Evolutionary conservation across 2,329 filamentous ascomycete genomes (phyloP).

Genomic region (Trichoderma koningii): DNA sequence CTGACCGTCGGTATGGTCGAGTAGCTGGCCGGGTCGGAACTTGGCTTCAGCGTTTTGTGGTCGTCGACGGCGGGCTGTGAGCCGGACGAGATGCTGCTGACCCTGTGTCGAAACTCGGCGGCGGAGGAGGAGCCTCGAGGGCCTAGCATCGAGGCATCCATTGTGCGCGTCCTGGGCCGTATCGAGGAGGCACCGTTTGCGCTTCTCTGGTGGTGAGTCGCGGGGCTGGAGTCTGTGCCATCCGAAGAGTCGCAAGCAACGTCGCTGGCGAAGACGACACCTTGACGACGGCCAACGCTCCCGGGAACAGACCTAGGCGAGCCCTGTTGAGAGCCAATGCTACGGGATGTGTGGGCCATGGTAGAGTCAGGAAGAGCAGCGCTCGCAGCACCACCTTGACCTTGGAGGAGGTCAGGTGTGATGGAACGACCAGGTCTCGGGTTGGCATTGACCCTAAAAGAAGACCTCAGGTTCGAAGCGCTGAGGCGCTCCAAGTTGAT

Average conservation of each 20-base stretch:
- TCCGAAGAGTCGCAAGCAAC: slow-evolving; percentile 55
- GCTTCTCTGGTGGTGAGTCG: slow-evolving; percentile 39
- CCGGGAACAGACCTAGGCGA: slow-evolving; percentile 40
- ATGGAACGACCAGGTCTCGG: slow-evolving; percentile 59
- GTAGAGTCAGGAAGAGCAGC: slow-evolving; percentile 31
- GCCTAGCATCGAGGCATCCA: slow-evolving; percentile 57
- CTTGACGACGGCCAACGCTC: slow-evolving; percentile 54
- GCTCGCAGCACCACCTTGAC: slow-evolving; percentile 35
- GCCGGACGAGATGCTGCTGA: slow-evolving; percentile 67
- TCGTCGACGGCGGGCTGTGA: slow-evolving; percentile 56
- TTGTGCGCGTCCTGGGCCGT: slow-evolving; percentile 59
- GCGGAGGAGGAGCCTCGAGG: slow-evolving; percentile 45
- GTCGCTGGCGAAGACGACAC: slow-evolving; percentile 63
- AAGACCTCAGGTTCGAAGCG: slow-evolving; percentile 41
- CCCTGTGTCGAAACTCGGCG: slow-evolving; percentile 60
- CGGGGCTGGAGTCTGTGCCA: slow-evolving; percentile 36
- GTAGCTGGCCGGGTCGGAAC: slow-evolving; percentile 48
- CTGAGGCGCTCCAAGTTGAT: slow-evolving; percentile 42
- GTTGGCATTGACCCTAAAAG: slow-evolving; percentile 38
- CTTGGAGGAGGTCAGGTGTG: slow-evolving; percentile 60
- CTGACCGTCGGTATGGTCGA: slow-evolving; percentile 43
- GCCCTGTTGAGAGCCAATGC: slow-evolving; percentile 38
- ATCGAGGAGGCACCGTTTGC: slow-evolving; percentile 39
- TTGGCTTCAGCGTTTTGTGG: slow-evolving; percentile 45
- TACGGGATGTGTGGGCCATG: slow-evolving; percentile 33